Base-by-base conservation (phyloP, 768 basidiomycete species). In the Scleroderma bovista region DNA sequence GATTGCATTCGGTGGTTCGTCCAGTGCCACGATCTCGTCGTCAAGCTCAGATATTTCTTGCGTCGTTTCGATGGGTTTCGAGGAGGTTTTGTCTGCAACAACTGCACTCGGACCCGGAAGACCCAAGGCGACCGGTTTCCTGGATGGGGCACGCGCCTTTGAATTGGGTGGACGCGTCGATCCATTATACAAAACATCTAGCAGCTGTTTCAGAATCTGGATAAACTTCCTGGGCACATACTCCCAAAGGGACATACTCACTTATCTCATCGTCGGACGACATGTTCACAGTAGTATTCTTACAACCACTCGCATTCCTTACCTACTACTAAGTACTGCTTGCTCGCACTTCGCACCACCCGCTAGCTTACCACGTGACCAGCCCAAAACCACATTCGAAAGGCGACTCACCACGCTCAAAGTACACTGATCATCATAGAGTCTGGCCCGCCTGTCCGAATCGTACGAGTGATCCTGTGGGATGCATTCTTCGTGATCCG, bases 201-300 rank as follows among this genome's bases (percentile, higher is more conserved):
- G 33, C 6, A n/a, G 44, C 61, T 58, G 41, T 36, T 61, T 64
- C 38, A 62, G 62, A 29, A 29, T 29, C 26, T 5, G 9, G 26
- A 61, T 59, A 51, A 61, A 64, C 34, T 33, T 51, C 55, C 42
- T 31, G 55, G 20, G 32, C 34, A 39, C 19, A 43, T 23, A 24
- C 24, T 20, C 42, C 37, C 26, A 32, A n/a, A 26, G 36, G 13
- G 48, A 49, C 19, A 36, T 24, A 43, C 61, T 59, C 42, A 65
- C 64, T 63, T 57, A 65, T 65, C 45, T 65, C 66, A 51, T 65
- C 64, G 42, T 65, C 66, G 10, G 65, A 65, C 12, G 64, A 67
- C 64, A 67, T 67, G 10, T 12, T 37, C 24, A 29, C 24, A 9
- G 8, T 2, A 29, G 17, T 23, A 17, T 8, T 4, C 5, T 29